Conservation (phyloP, 768 basidiomycete species). For the Agaricus bisporus region DNA sequence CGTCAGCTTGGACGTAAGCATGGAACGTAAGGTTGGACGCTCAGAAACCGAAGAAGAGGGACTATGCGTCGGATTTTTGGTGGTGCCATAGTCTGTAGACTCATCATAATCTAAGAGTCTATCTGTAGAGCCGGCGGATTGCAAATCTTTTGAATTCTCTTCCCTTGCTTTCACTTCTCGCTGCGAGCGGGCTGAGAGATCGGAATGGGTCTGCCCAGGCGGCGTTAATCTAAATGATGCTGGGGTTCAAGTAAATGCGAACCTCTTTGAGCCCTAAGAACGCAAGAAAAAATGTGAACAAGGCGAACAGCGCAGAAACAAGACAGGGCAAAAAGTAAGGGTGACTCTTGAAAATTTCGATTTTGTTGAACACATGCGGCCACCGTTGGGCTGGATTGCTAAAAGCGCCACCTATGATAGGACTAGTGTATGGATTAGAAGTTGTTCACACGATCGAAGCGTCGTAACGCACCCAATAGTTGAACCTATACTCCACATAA, state of each 20-base stretch:
- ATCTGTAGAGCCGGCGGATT: neutral
- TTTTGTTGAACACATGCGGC: conserved; percentile 47
- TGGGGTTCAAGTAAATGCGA: neutral
- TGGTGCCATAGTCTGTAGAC: conserved; percentile 12
- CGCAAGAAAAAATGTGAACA: conserved; percentile 27
- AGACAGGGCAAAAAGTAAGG: conserved; percentile 48
- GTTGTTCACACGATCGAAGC: neutral
- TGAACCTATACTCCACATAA: conserved; percentile 28
- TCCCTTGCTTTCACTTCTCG: neutral
- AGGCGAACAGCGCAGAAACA: conserved; percentile 28
- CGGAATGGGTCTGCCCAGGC: conserved; percentile 24
- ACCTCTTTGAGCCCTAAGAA: conserved; percentile 40
- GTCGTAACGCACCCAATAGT: conserved; percentile 24
- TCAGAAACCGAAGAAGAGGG: conserved; percentile 5
- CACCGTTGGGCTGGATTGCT: conserved; percentile 56
- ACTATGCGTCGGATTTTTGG: neutral
- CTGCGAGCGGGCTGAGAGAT: conserved; percentile 12
- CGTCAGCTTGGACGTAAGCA: conserved; percentile 23
- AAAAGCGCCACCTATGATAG: conserved; percentile 58
- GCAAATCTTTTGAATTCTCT: neutral
- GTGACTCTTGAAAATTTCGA: conserved; percentile 26
- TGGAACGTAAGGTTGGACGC: conserved; percentile 12
- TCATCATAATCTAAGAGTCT: conserved; percentile 3
- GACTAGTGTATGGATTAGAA: conserved; percentile 28
- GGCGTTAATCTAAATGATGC: neutral